A percentile compares a stretch with the other conserved stretches of the same genome.
phyloP scores from a whole-genome alignment of 2,329 filamentous ascomycete species.

The Metarhizium robertsii region DNA sequence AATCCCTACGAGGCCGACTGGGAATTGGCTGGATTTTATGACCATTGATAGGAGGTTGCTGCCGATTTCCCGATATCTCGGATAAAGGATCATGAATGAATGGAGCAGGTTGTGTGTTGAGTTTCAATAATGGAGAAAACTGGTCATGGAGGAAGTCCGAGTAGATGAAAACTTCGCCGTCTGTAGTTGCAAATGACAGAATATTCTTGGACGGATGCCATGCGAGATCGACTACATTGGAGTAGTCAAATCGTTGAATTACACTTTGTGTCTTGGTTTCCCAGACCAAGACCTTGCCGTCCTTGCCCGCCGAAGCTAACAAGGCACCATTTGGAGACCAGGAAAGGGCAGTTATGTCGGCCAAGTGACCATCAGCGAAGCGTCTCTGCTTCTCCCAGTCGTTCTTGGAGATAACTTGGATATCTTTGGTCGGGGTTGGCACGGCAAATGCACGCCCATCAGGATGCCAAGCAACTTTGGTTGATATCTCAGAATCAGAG shows the following conservation, averaged over 20 bases:
- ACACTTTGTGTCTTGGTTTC: constrained; percentile 80
- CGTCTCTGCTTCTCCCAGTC: constrained; percentile 82
- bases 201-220: constrained; percentile 92
- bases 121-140: constrained; percentile 44
- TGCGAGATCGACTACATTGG: constrained; percentile 73
- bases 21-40: constrained; percentile 37
- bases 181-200: constrained; percentile 81
- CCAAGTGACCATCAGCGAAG: constrained; percentile 72
- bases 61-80: constrained; percentile 58
- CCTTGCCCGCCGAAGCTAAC: constrained; percentile 60
- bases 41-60: constrained; percentile 42
- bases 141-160: constrained; percentile 57
- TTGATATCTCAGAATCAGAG: constrained; percentile 61
- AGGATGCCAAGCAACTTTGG: constrained; percentile 80
- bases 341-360: constrained; percentile 74
- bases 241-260: constrained; percentile 67
- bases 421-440: constrained; percentile 70
- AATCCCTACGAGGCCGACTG: constrained; percentile 48
- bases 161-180: constrained; percentile 90
- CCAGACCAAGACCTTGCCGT: constrained; percentile 71
- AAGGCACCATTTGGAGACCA: constrained; percentile 96
- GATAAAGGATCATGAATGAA: constrained; percentile 73
- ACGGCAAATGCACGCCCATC: constrained; percentile 87
- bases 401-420: constrained; percentile 77
- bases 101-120: constrained; percentile 64